Base-by-base conservation (phyloP, 768 basidiomycete genomes). In the Boletus patriciae region DNA sequence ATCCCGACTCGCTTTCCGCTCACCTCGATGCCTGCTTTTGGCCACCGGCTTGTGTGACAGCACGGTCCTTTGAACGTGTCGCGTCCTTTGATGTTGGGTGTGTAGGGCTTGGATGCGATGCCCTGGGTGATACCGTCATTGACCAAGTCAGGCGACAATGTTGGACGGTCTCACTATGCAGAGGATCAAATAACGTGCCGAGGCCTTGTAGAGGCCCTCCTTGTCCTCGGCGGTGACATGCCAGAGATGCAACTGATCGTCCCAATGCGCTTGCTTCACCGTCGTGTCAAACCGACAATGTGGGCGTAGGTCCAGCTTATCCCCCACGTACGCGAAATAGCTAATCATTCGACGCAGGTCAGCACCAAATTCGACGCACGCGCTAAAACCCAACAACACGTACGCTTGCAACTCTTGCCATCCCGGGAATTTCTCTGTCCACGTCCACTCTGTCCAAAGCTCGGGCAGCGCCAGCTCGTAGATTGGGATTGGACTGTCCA, bases 381-480 rank as follows among this genome's bases (percentile, higher is more conserved):
- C 12, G 12, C n/a, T n/a, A 34, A 33, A 34, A 34, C 4, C 9
- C 27, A n/a, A 15, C 9, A 6, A 23, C 11, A 53, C 55, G 16
- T 31, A 62, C 60, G 52, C 45, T 52, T 62, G 60, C 3, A 62
- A 4, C 11, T 62, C 62, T 11, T 52, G 5, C 46, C 53, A n/a
- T 3, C 46, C 40, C 0, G 61, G 62, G 15, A 38, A 55, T 13
- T 59, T 62, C 15, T 62, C 62, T 15, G 55, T 43, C 60, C 62
- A 62, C 2, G 50, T 43, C 62, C 62, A 63, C 2, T 54, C 61
- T 27, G 44, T 34, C 62, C 62, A 63, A 18, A 63, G 31, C 5
- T 59, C 57, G 1, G 61, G 61, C 1, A 59, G 5, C 16, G 44
- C 19, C 1, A 59, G 11, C 41, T 63, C 57, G 36, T 63, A 62